phyloP scores from a whole-genome alignment of 208 protist genomes.

The Trypanosoma platydactyli region DNA sequence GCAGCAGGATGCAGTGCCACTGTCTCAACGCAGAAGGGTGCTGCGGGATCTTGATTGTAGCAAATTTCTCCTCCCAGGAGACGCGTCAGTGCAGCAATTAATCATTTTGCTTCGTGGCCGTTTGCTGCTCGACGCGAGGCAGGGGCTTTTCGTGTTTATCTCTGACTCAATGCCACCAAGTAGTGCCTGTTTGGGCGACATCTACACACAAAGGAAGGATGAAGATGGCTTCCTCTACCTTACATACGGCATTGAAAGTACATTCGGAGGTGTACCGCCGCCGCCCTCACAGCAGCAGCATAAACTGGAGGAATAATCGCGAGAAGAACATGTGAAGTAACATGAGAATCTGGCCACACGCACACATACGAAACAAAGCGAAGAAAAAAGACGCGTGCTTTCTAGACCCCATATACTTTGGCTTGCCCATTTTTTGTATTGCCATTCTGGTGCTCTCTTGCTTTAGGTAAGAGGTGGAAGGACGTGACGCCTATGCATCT shows the following conservation, averaged over 20 bases:
- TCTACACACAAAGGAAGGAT: conserved; percentile 88
- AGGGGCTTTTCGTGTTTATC: conserved; percentile 92
- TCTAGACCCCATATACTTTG: too few relatives aligned
- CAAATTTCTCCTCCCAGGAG: conserved; percentile 56
- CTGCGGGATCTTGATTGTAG: conserved; percentile 26
- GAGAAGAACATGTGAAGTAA: not conserved
- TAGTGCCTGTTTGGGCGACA: conserved; percentile 57
- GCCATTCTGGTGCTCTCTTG: too few relatives aligned
- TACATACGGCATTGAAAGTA: conserved; percentile 82
- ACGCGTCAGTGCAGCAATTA: conserved; percentile 87
- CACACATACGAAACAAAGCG: too few relatives aligned
- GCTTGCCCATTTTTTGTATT: too few relatives aligned
- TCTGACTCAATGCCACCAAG: conserved; percentile 77
- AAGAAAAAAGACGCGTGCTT: too few relatives aligned
- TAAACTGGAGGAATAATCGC: not conserved
- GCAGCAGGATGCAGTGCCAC: conserved; percentile 26
- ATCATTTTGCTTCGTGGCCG: conserved; percentile 88
- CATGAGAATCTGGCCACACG: too few relatives aligned
- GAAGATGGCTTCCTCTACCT: conserved; percentile 90
- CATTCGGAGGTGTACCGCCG: conserved; percentile 55
- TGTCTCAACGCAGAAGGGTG: conserved; percentile 1
- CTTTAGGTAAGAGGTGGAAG: too few relatives aligned
- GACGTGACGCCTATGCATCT: too few relatives aligned
- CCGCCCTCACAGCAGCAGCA: not conserved
- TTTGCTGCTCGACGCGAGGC: conserved; percentile 81